phyloP scores from a whole-genome alignment of 2,329 filamentous ascomycete genomes.

The Pseudopyricularia javanii region DNA sequence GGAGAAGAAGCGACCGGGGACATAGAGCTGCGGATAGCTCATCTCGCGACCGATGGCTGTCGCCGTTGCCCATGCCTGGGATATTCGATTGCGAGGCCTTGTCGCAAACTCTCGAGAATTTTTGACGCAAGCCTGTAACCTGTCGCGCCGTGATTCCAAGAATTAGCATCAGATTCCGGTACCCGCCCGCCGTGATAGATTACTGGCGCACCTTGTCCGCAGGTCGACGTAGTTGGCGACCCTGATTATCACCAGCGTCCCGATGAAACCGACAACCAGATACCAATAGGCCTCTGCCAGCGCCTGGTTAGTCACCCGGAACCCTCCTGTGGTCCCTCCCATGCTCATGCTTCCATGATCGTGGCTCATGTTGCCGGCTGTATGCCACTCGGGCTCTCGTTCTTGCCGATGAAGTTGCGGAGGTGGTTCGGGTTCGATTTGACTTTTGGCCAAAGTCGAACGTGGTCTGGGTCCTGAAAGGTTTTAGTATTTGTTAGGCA shows the following conservation, averaged over 20 bases:
- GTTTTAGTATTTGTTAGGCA: too few species aligned
- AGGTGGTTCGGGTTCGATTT: neutral
- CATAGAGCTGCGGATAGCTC: conserved; percentile 40
- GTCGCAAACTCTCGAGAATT: conserved; percentile 36
- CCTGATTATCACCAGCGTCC: conserved; percentile 25
- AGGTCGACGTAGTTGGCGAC: conserved; percentile 29
- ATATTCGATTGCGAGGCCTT: conserved; percentile 29
- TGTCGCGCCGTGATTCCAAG: neutral
- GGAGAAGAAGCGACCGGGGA: conserved; percentile 30
- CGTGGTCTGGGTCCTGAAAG: too few species aligned
- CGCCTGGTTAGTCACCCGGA: conserved; percentile 31
- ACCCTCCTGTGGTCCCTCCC: conserved; percentile 11
- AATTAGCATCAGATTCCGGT: neutral
- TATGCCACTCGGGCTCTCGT: too few species aligned
- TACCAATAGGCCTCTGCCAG: conserved; percentile 49
- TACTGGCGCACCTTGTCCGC: conserved; percentile 24
- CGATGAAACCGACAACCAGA: conserved; percentile 36
- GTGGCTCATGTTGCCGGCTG: conserved; percentile 1
- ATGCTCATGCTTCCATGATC: conserved; percentile 6
- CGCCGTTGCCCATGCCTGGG: conserved; percentile 43
- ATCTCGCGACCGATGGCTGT: conserved; percentile 45
- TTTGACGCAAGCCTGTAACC: conserved; percentile 31
- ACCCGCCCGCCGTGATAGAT: neutral
- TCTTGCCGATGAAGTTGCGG: too few species aligned
- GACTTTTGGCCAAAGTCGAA: too few species aligned